Evolutionary conservation across 208 protist species (phyloP), one percentile per base, ranked within the genome.

Genomic region (Trypanosoma boissoni): DNA sequence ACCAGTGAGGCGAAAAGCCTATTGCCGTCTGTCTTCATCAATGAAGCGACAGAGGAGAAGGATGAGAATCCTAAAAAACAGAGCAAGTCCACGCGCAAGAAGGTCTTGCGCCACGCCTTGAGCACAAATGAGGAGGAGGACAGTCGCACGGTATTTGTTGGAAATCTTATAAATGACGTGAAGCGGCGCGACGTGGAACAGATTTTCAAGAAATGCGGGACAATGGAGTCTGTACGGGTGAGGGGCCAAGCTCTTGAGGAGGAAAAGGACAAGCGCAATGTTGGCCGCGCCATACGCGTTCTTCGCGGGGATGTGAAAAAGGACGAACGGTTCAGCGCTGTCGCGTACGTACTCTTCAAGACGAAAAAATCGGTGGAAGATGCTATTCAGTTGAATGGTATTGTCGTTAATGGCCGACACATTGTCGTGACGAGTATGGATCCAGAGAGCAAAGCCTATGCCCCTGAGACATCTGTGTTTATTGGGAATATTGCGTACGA

Each of bases 161-260:
- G 89, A 46, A 95, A 95, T 57, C 72, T 95, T 23, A 83, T 83
- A 34, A 95, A 95, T 72, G 85, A 81, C n/a, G 76, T 88, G 8
- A 48, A 81, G 24, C 72, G 80, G 56, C 68, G 76, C 10, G 74
- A 80, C 2, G 74, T 95, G 16, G 72, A 82, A 55, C 84, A 85
- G 53, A 60, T 92, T 29, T 95, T 95, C 60, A 88, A 89, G 52
- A 60, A 71, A 28, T 92, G 85, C 54, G 89, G 89, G 21, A 53
- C 64, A 27, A 88, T 95, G 53, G 80, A 82, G 31, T 74, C 76
- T 10, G 83, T 91, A 1, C 89, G 89, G 8, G 68, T 95, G 16
- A 80, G 89, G 32, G 81, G 74, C 53, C 88, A 92, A 67, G 76
- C 81, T 23, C 68, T 95, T 4, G 88, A 85, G 57, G 46, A 41